These are phyloP conservation scores for Bruguiera hainesii DNA, from an alignment of 441 rosid genomes.

Conservation along the genomic window DNA sequence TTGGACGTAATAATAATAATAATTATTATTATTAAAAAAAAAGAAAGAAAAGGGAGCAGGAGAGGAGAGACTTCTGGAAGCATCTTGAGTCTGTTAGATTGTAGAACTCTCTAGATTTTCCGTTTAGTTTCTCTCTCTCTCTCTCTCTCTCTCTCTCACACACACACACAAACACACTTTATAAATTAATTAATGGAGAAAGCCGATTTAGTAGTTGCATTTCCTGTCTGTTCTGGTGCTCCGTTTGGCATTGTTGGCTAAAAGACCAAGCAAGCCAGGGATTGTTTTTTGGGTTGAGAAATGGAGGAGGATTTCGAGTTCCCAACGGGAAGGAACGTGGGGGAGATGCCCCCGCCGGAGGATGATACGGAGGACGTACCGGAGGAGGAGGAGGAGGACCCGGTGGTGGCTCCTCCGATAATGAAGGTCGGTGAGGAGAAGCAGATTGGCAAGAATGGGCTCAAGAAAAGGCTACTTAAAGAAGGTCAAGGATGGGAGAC, in stretches of 20 bases:
- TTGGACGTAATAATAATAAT: no score
- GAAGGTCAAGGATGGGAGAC: slow-evolving; percentile 58
- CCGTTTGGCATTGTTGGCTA: background rate
- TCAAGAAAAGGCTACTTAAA: slow-evolving; percentile 54
- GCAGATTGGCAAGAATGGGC: slow-evolving; percentile 46
- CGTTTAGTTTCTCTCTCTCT: background rate
- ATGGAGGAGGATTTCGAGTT: slow-evolving; percentile 61
- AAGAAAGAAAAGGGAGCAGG: no score
- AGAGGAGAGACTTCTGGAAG: slow-evolving; percentile 9
- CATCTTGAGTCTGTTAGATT: background rate
- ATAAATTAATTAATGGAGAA: background rate
- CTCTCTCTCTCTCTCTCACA: no score
- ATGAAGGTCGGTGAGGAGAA: slow-evolving; percentile 51
- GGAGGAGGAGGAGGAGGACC: slow-evolving; percentile 25
- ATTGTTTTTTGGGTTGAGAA: background rate
- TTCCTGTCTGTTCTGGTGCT: background rate
- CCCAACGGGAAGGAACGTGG: slow-evolving; percentile 29
- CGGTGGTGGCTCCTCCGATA: slow-evolving; percentile 16
- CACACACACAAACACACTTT: background rate
- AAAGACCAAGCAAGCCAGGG: no score
- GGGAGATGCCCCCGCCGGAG: background rate
- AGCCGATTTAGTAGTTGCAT: no score
- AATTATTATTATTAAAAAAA: no score
- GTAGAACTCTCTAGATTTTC: slow-evolving; percentile 5
- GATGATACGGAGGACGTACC: slow-evolving; percentile 32